Evolutionary conservation across 495 filamentous ascomycete genomes (phyloP).

Genomic region (Xylaria scruposa): DNA sequence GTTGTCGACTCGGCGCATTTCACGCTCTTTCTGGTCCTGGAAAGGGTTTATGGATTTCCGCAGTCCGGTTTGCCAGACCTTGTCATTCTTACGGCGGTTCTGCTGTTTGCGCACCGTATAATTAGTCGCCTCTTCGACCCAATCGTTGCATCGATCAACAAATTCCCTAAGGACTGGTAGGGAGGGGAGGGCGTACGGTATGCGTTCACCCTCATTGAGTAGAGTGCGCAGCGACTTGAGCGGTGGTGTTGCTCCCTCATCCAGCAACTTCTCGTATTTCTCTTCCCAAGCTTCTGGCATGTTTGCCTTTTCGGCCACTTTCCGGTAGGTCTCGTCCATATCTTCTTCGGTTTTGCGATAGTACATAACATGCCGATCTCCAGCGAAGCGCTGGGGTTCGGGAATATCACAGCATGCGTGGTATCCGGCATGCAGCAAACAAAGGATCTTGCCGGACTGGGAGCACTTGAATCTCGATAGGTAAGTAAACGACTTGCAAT

Average conservation of each 20-base stretch:
- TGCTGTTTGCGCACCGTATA: conserved; percentile 99
- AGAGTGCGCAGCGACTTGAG: conserved; percentile 86
- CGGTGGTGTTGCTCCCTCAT: conserved; percentile 81
- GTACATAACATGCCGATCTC: conserved; percentile 69
- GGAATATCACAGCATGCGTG: conserved; percentile 78
- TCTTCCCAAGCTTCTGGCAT: conserved; percentile 90
- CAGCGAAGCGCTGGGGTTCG: conserved; percentile 64
- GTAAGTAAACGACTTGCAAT: conserved; percentile 92
- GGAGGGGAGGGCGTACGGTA: conserved; percentile 88
- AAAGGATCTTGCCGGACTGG: conserved; percentile 76
- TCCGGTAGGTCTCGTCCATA: conserved; percentile 70
- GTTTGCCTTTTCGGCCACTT: conserved; percentile 83
- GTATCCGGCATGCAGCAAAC: conserved; percentile 76
- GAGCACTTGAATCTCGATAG: conserved; percentile 88
- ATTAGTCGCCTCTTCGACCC: conserved; percentile 96
- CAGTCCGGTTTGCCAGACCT: conserved; percentile 76
- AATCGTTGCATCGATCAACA: conserved; percentile 95
- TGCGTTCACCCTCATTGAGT: conserved; percentile 93
- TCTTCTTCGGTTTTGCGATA: conserved; percentile 78
- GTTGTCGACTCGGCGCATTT: conserved; percentile 89
- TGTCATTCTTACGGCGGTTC: conserved; percentile 96
- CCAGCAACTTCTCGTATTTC: conserved; percentile 83
- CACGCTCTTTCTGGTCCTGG: conserved; percentile 84
- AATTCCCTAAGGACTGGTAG: conserved; percentile 83
- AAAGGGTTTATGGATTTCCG: conserved; percentile 67